Evolutionary conservation across 257 asterid genomes (phyloP).

Genomic region (Verbascum thapsus): DNA sequence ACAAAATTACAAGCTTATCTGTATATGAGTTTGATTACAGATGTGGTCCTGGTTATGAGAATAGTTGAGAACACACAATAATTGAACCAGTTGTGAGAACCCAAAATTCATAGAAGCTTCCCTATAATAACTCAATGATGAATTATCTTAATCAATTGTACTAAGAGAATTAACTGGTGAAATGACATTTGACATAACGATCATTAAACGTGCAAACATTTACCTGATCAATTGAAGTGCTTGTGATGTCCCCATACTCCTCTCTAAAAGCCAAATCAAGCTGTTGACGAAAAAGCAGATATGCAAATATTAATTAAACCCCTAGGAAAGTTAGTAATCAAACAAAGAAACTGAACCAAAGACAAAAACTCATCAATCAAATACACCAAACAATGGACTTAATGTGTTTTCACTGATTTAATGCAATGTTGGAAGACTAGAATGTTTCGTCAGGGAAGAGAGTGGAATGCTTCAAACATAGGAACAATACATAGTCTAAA

Average conservation of each 20-base stretch:
- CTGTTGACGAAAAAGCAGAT: slow-evolving; percentile 46
- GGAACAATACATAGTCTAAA: background rate
- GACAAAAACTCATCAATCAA: slow-evolving; percentile 21
- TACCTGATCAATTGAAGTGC: slow-evolving; percentile 77
- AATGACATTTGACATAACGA: slow-evolving; percentile 10
- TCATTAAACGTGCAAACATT: too few relatives aligned
- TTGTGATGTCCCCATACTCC: slow-evolving; percentile 64
- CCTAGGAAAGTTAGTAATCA: slow-evolving; percentile 24
- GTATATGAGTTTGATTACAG: slow-evolving; percentile 5
- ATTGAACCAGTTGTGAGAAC: background rate
- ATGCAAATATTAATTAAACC: slow-evolving; percentile 35
- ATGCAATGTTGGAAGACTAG: background rate
- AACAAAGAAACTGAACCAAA: slow-evolving; percentile 12
- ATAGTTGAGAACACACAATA: slow-evolving; percentile 15
- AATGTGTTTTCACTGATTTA: too few relatives aligned
- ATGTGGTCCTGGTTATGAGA: background rate
- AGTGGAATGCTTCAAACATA: slow-evolving; percentile 10
- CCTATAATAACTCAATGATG: background rate
- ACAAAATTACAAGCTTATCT: background rate
- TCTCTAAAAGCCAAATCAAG: slow-evolving; percentile 85
- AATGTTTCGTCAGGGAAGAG: background rate
- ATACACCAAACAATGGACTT: slow-evolving; percentile 16
- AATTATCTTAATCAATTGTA: slow-evolving; percentile 7
- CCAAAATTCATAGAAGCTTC: too few relatives aligned
- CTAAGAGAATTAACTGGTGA: background rate